Conservation (phyloP, 257 asterid genomes). For the Thymus quinquecostatus region DNA sequence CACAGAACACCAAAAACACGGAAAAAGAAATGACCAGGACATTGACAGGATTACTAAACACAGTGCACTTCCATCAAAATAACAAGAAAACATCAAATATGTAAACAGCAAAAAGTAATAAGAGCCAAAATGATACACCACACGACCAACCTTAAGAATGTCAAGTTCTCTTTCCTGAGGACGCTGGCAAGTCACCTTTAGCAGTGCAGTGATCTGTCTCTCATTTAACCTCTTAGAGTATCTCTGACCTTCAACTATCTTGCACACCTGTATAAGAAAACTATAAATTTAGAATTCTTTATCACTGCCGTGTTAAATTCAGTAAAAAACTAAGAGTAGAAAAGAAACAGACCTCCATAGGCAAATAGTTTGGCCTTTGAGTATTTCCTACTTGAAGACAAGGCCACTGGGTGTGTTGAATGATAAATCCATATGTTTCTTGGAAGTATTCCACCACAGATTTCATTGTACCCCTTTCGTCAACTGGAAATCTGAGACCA, state of each 20-base stretch:
- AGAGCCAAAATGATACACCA: not conserved
- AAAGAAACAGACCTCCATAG: constrained; percentile 76
- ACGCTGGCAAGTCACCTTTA: constrained; percentile 96
- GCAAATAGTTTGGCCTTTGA: constrained; percentile 84
- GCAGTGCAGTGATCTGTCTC: constrained; percentile 86
- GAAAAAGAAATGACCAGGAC: not conserved
- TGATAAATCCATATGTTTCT: constrained; percentile 79
- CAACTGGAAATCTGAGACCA: constrained; percentile 78
- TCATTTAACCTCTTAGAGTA: too few relatives aligned
- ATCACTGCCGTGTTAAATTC: too few relatives aligned
- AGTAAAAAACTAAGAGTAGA: too few relatives aligned
- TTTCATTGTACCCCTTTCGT: constrained; percentile 82
- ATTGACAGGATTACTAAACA: too few relatives aligned
- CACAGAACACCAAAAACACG: not conserved
- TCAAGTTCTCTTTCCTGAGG: constrained; percentile 79
- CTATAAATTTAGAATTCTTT: not conserved
- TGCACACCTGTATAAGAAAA: constrained; percentile 67
- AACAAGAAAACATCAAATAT: too few relatives aligned
- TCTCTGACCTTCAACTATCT: constrained; percentile 93
- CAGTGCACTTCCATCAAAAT: too few relatives aligned
- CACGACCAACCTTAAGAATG: constrained; percentile 64
- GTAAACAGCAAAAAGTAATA: not conserved
- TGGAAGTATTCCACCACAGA: constrained; percentile 83
- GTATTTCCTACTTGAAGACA: constrained; percentile 95
- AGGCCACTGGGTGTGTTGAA: constrained; percentile 81